Evolutionary conservation across 1,284 basidiomycete species (phyloP).

Genomic region (Tilletia caries): DNA sequence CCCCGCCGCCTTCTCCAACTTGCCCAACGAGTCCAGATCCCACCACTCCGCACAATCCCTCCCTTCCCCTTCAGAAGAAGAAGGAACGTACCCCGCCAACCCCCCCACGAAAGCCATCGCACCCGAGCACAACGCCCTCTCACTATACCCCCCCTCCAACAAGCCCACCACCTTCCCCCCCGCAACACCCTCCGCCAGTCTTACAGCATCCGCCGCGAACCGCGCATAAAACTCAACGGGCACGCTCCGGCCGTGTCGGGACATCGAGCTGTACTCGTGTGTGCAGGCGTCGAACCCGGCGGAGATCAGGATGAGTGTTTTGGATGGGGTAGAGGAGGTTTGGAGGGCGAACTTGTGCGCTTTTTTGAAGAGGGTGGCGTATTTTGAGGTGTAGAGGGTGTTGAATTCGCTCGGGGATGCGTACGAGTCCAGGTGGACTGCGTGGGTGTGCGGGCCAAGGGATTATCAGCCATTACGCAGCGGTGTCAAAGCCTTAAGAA

Average conservation of each 20-base stretch:
- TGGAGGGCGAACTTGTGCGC: constrained; percentile 70
- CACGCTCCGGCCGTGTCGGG: constrained; percentile 82
- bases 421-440: constrained; percentile 81
- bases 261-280: constrained; percentile 88
- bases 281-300: constrained; percentile 87
- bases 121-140: constrained; percentile 70
- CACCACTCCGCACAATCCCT: constrained; percentile 21
- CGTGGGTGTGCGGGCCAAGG: too few species aligned
- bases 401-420: constrained; percentile 73
- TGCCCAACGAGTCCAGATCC: constrained; percentile 34
- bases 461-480: too few species aligned
- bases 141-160: constrained; percentile 91
- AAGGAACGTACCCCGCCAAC: constrained; percentile 17
- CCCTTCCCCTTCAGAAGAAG: neutral
- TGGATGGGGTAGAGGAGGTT: constrained; percentile 67
- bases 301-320: constrained; percentile 65
- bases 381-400: constrained; percentile 69
- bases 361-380: constrained; percentile 68
- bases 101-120: constrained; percentile 43
- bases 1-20: constrained; percentile 31
- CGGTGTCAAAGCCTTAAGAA: too few species aligned
- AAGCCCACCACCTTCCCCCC: constrained; percentile 76
- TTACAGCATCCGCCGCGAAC: constrained; percentile 72
- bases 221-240: constrained; percentile 80
- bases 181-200: constrained; percentile 67